A percentile compares a stretch with the other conserved stretches of the same genome.
Evolutionary conservation across 441 rosid genomes (phyloP).

Genomic region (Hura crepitans): DNA sequence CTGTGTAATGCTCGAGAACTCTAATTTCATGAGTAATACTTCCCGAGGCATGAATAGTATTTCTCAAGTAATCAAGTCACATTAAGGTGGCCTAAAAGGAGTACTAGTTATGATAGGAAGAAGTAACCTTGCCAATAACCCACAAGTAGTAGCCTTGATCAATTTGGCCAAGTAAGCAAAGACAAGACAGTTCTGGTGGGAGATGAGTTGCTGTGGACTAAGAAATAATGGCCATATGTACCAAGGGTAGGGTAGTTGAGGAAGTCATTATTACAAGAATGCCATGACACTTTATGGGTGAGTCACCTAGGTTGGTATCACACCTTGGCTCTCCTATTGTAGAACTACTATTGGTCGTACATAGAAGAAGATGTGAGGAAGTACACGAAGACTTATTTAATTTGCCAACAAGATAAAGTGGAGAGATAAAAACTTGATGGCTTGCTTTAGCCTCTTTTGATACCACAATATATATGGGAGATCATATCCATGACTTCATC

Average conservation of each 20-base stretch:
- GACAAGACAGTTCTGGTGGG: background rate
- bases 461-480: background rate
- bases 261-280: background rate
- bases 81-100: too few species aligned
- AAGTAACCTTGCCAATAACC: fast-evolving
- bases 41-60: too few species aligned
- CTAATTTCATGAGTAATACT: too few species aligned
- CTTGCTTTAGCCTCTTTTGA: background rate
- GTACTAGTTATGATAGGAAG: too few species aligned
- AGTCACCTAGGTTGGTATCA: too few species aligned
- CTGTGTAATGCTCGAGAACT: too few species aligned
- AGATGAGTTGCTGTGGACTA: background rate
- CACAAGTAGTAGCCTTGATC: background rate
- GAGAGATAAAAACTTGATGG: background rate
- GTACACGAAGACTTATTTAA: background rate
- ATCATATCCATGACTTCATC: background rate
- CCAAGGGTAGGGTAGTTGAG: too few species aligned
- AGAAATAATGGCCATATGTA: background rate
- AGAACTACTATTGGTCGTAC: background rate
- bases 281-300: background rate
- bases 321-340: background rate
- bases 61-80: too few species aligned
- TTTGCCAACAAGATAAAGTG: background rate
- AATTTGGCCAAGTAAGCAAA: background rate
- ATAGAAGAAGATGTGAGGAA: background rate